These are phyloP conservation scores for Kwoniella botswanensis DNA, from an alignment of 768 basidiomycete species.

Conservation along the genomic window DNA sequence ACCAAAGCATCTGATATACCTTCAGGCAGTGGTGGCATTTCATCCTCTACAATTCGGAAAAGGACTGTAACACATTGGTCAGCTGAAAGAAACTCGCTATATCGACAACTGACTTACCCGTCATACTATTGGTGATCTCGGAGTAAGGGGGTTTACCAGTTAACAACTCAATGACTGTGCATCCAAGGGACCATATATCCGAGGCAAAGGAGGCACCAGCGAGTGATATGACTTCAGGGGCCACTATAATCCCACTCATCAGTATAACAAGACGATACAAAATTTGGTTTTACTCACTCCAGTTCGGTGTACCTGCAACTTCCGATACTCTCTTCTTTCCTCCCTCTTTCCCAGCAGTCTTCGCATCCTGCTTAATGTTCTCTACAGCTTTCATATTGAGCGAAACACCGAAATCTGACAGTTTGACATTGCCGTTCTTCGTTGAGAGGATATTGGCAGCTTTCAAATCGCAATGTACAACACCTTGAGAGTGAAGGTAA, in stretches of 20 bases:
- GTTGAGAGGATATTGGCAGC: conserved; percentile 99
- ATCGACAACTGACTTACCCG: conserved; percentile 65
- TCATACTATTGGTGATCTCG: conserved; percentile 86
- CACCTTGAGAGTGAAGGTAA: conserved; percentile 78
- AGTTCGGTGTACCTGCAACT: conserved; percentile 84
- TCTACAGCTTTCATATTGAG: conserved; percentile 88
- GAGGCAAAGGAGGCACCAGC: conserved; percentile 73
- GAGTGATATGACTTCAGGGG: conserved; percentile 94
- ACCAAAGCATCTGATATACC: conserved; percentile 74
- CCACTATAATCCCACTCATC: conserved; percentile 63
- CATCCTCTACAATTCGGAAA: conserved; percentile 96
- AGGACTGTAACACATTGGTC: conserved; percentile 68
- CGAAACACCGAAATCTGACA: conserved; percentile 97
- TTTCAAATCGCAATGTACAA: conserved; percentile 95
- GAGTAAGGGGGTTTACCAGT: conserved; percentile 91
- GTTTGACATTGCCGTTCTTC: conserved; percentile 95
- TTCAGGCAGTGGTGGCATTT: conserved; percentile 82
- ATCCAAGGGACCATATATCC: conserved; percentile 72
- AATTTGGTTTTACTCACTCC: conserved; percentile 65
- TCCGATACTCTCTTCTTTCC: conserved; percentile 61
- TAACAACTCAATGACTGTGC: conserved; percentile 90
- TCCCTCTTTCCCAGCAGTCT: conserved; percentile 28
- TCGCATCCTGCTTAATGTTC: conserved; percentile 68
- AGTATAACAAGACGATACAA: not conserved
- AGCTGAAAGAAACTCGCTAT: conserved; percentile 60